Evolutionary conservation across 169 alveolate genomes (phyloP).

Genomic region (Blepharisma undulans): DNA sequence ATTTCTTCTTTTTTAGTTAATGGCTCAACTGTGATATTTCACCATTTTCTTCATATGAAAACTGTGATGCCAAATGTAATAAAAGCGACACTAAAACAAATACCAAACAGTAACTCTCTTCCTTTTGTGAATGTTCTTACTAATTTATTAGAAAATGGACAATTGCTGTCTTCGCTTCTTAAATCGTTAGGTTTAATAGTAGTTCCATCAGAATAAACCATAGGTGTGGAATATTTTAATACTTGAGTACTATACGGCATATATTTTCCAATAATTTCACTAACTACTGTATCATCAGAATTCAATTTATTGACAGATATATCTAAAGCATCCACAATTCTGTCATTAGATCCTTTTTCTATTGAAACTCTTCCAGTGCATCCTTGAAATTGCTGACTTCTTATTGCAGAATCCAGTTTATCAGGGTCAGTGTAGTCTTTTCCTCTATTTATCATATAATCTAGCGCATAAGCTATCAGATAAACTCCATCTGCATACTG

Average conservation of each 20-base stretch:
- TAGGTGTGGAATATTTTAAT: neutral
- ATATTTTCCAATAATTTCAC: neutral
- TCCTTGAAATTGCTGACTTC: neutral
- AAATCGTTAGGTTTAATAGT: neutral
- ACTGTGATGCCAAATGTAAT: neutral
- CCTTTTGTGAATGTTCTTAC: neutral
- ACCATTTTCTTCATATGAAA: neutral
- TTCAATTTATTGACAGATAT: neutral
- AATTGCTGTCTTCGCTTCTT: neutral
- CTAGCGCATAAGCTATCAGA: neutral
- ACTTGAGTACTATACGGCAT: neutral
- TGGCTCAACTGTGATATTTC: neutral
- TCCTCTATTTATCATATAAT: neutral
- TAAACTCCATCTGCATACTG: neutral
- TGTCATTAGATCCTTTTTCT: neutral
- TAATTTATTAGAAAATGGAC: neutral
- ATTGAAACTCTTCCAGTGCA: conserved; percentile 8
- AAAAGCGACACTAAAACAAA: neutral
- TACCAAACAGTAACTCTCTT: neutral
- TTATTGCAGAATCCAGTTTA: neutral
- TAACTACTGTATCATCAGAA: neutral
- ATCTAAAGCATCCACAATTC: neutral
- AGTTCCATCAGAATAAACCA: neutral
- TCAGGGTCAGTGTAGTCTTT: neutral
- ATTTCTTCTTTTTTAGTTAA: neutral